A percentile compares a stretch with the other conserved stretches of the same genome.
These are phyloP conservation scores for Tricholoma bakamatsutake DNA, from an alignment of 768 basidiomycete genomes.

Conservation along the genomic window DNA sequence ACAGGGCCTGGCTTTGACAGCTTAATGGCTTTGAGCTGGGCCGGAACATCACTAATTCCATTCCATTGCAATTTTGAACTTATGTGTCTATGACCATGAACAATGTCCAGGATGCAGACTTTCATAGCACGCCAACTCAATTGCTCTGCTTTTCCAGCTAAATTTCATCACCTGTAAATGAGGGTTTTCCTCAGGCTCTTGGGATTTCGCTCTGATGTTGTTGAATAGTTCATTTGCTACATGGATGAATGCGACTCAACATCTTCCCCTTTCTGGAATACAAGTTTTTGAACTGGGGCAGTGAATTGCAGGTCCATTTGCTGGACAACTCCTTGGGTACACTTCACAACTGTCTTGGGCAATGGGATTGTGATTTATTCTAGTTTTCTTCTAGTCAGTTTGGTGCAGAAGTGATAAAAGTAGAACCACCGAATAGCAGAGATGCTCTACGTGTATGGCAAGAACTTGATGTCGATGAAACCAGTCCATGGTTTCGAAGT, in stretches of 20 bases:
- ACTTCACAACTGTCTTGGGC: constrained; percentile 4
- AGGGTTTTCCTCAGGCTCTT: not conserved
- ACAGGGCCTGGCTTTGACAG: too few species aligned
- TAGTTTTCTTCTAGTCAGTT: constrained; percentile 42
- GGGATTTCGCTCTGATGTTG: not conserved
- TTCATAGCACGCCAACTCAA: not conserved
- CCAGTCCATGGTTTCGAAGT: constrained; percentile 72
- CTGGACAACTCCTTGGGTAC: constrained; percentile 66
- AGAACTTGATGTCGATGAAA: constrained; percentile 64
- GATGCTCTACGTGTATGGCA: constrained; percentile 69
- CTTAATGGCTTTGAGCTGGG: too few species aligned
- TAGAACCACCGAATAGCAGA: constrained; percentile 57
- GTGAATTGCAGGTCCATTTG: constrained; percentile 68
- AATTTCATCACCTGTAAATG: not conserved
- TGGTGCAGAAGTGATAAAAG: constrained; percentile 69
- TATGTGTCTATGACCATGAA: too few species aligned
- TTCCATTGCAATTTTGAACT: too few species aligned
- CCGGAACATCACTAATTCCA: too few species aligned
- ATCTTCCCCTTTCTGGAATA: constrained; percentile 56
- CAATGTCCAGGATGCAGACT: too few species aligned
- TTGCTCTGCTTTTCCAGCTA: not conserved
- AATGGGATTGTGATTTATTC: not conserved
- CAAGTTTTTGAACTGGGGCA: constrained; percentile 68
- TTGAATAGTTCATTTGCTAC: constrained; percentile 12
- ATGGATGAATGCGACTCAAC: constrained; percentile 13